Percentiles rank a stretch among this genome's conserved stretches.
These are phyloP conservation scores for Tuber calosporum DNA, from an alignment of 495 filamentous ascomycete species.

Conservation along the genomic window DNA sequence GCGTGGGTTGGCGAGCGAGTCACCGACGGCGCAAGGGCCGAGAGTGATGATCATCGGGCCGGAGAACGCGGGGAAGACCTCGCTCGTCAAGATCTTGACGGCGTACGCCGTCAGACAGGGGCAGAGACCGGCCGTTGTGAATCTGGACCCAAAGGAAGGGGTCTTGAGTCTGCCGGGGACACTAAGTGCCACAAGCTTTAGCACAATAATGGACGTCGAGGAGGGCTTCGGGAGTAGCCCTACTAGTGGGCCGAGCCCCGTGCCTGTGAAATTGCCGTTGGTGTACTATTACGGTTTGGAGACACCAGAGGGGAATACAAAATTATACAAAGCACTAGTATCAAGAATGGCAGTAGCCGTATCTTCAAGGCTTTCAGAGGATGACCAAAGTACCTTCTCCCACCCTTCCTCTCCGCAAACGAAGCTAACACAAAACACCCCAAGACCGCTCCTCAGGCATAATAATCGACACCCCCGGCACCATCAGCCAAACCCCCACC, in stretches of 20 bases:
- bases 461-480: constrained; percentile 77
- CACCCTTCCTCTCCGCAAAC: neutral
- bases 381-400: constrained; percentile 46
- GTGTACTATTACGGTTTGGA: constrained; percentile 82
- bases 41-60: constrained; percentile 79
- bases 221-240: constrained; percentile 88
- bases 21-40: constrained; percentile 51
- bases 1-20: constrained; percentile 50
- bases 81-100: constrained; percentile 69
- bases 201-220: constrained; percentile 77
- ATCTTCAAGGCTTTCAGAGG: constrained; percentile 69
- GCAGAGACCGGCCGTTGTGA: constrained; percentile 73
- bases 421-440: neutral
- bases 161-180: constrained; percentile 79
- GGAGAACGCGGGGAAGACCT: constrained; percentile 76
- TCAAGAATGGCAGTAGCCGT: constrained; percentile 73
- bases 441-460: constrained; percentile 52
- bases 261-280: constrained; percentile 84
- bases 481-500: constrained; percentile 53
- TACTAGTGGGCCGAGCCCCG: constrained; percentile 75
- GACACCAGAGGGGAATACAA: constrained; percentile 65
- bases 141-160: constrained; percentile 77
- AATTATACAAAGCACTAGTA: constrained; percentile 64
- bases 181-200: constrained; percentile 73
- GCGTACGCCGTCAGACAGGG: constrained; percentile 72